Evolutionary conservation across 2,329 filamentous ascomycete genomes (phyloP), one percentile per base, ranked within the genome.

Genomic region (Ascochyta clinopodiicola): DNA sequence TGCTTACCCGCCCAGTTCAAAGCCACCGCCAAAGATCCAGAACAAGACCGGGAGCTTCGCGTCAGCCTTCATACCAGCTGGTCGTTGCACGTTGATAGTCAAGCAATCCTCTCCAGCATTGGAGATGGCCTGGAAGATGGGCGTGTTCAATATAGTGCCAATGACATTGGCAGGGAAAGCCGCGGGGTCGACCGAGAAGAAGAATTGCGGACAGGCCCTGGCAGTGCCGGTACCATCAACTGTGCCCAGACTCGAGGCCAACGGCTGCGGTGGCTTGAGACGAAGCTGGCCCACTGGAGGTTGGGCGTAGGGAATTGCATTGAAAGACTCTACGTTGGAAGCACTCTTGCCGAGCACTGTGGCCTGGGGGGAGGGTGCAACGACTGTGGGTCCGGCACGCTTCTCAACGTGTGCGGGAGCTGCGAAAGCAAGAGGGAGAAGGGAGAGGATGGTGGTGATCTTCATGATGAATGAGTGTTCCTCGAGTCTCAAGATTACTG

Each of bases 261-360:
- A 76, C 7, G 82, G 79, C 67, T 86, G 81, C 0, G 91, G 91
- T 6, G 88, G 87, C 68, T 84, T 87, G 31, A 95, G 82, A 15
- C 91, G 86, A 22, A 91, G 78, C 3, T 79, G 71, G 0, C 88
- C 89, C 0, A 84, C 80, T 0, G 90, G 90, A 1, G 89, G 82
- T 58, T 90, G 79, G 2, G 90, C 89, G 67, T 87, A 95, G 3
- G 90, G 90, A 51, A 95, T 91, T 21, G 87, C 89, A 51, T 83
- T 86, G 77, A 91, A 93, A 24, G 80, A 84, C 53, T 94, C 90
- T 19, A 91, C 81, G 24, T 75, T 74, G 2, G 71, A 65, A 2
- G 73, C 68, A 56, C 62, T 75, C 51, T 69, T 72, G 34, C 86
- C 86, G 37, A 82, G 70, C 31, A 90, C 76, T 4, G 82, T 88